Evolutionary conservation across 2,329 filamentous ascomycete genomes (phyloP), one percentile per base, ranked within the genome.

Genomic region (Tricladium varicosporioides): DNA sequence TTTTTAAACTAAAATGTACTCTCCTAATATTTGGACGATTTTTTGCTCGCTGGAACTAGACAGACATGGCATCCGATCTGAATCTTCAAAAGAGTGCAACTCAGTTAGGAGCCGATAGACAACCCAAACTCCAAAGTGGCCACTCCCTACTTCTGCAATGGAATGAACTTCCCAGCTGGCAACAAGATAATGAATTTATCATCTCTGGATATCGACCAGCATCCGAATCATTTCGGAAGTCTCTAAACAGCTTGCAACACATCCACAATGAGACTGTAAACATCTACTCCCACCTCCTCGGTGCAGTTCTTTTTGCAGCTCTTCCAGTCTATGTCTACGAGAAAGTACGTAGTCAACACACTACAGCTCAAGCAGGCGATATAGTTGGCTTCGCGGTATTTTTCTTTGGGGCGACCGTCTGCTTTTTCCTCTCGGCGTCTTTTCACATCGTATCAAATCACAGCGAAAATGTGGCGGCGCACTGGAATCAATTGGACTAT

Each of bases 261-360:
- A 13, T 36, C 32, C 13, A 36, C 13, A 36, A 36, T 36, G 32
- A 36, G 32, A 36, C 13, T 36, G 63, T 71, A 57, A 78, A 76
- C 60, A 76, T 77, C 51, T 75, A 70, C 59, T 73, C 75, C 14
- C 75, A 78, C 61, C 69, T 80, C 2, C 60, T 80, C 2, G 78
- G 78, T 0, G 74, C 71, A 4, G 42, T 76, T 7, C 36, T 70
- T 15, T 72, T 72, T 18, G 48, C 45, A 2, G 43, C 33, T 16
- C 57, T 73, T 42, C 50, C 72, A 5, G 65, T 67, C 36, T 66
- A 71, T 51, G 60, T 62, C 5, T 62, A 67, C 13, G 63, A 67
- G 14, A 59, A 62, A 10, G 58, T 67, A 15, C 67, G 69, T 47
- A 65, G 70, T 50, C 42, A 62, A n/a, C 75, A 74, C 56, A 71